Evolutionary conservation across 2,329 filamentous ascomycete genomes (phyloP).

Genomic region (Clarireedia homoeocarpa): DNA sequence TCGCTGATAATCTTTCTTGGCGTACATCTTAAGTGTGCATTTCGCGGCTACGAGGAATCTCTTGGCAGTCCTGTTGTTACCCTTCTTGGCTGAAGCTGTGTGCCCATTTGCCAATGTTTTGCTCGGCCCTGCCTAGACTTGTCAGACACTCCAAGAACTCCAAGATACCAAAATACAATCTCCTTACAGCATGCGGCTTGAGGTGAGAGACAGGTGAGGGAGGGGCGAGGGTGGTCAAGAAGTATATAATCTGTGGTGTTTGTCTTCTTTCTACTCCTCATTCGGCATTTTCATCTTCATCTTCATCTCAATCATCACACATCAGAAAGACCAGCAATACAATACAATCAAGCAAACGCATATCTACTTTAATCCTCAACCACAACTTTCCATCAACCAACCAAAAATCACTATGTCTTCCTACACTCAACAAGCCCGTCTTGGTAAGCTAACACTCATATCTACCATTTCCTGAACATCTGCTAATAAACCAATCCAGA

Average conservation of each 20-base stretch:
- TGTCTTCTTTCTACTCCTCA: constrained; percentile 6
- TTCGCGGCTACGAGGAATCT: not conserved
- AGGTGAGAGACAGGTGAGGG: not conserved
- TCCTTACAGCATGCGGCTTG: not conserved
- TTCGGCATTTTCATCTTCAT: not conserved
- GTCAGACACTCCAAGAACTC: constrained; percentile 4
- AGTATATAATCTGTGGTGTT: constrained; percentile 3
- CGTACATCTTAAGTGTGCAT: not conserved
- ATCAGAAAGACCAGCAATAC: not conserved
- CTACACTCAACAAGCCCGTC: constrained; percentile 1
- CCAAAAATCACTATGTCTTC: constrained; percentile 7
- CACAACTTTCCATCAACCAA: not conserved
- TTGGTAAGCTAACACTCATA: not conserved
- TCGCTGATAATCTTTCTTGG: not conserved
- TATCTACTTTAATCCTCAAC: not conserved
- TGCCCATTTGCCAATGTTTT: not conserved
- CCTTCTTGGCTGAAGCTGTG: constrained; percentile 8
- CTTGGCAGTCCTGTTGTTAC: not conserved
- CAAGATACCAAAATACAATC: not conserved
- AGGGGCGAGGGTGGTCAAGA: not conserved
- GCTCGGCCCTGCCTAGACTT: constrained; percentile 2
- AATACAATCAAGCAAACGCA: not conserved
- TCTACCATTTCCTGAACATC: not conserved
- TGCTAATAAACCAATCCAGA: not conserved
- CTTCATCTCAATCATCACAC: not conserved